These are phyloP conservation scores for Dispira simplex DNA, from an alignment of 192 early-diverging fungal species.

Conservation along the genomic window DNA sequence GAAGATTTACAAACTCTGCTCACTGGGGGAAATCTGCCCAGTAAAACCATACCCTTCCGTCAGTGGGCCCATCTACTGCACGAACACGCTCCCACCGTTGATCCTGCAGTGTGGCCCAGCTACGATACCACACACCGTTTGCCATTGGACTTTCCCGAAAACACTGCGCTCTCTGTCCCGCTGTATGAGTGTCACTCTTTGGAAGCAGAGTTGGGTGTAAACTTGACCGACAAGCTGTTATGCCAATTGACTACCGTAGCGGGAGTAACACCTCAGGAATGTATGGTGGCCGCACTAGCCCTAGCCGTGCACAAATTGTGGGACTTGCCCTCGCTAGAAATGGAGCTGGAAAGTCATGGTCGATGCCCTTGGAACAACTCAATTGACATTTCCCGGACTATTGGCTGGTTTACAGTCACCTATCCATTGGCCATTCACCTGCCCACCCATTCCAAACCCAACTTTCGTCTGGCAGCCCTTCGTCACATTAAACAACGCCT, in stretches of 20 bases:
- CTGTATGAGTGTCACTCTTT: background rate
- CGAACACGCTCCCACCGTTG: constrained; percentile 2
- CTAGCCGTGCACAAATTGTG: background rate
- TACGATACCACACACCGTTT: background rate
- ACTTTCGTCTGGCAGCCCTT: background rate
- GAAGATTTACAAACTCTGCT: constrained; percentile 17
- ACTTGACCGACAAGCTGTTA: background rate
- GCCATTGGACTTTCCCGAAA: background rate
- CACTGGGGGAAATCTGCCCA: constrained; percentile 7
- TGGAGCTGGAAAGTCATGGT: constrained; percentile 9
- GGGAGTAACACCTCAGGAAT: background rate
- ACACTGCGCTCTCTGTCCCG: background rate
- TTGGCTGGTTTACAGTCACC: constrained; percentile 22
- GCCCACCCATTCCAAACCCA: background rate
- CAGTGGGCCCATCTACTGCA: constrained; percentile 11
- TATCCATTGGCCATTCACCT: constrained; percentile 2
- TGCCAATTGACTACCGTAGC: background rate
- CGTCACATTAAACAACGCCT: constrained; percentile 10
- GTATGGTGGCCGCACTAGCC: constrained; percentile 8
- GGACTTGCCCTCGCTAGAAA: background rate
- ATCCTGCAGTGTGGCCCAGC: background rate
- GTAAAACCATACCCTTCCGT: constrained; percentile 15
- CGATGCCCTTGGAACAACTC: constrained; percentile 6
- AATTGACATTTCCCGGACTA: constrained; percentile 8
- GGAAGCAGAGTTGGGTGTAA: background rate